Evolutionary conservation across 768 basidiomycete species (phyloP), one percentile per base, ranked within the genome.

Genomic region (Sistotremastrum suecicum): DNA sequence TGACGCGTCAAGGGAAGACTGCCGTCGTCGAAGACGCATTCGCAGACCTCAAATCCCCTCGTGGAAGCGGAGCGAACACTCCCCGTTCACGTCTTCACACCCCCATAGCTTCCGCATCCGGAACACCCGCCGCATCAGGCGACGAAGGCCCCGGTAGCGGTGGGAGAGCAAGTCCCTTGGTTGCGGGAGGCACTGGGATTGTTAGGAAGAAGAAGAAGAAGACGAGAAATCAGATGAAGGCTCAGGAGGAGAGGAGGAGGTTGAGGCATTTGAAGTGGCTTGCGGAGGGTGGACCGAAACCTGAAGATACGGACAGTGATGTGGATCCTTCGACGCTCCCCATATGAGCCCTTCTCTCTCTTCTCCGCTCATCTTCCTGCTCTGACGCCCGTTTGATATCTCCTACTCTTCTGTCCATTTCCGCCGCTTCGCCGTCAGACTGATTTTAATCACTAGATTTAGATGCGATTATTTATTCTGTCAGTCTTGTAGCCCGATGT

Each of bases 201-300:
- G 57, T 67, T 43, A 80, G 69, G 65, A 89, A 83, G 71, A 92
- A 91, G 71, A 94, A 94, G 72, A 94, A 90, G 67, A 36, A 71
- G 60, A 88, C 86, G n/a, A 74, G 86, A 41, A 90, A 90, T 63
- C 86, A 94, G 61, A 29, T 82, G 51, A 97, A 97, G 63, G 87
- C 75, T 4, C 80, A 76, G 62, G 90, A 91, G 61, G 92, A 91
- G 62, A 71, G 92, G 49, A 71, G 86, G 59, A 71, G 80, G 56
- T 58, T 78, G 56, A 72, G 88, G 56, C 88, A 89, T 67, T 59
- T 91, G 48, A 67, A 74, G 46, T 94, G 90, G 90, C 66, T 94
- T 49, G 78, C 71, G 31, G 74, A 74, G 56, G 90, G 90, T 44
- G 90, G 90, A 3, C 72, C 76, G 39, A 82, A 78, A 54, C 84